A percentile compares a stretch with the other conserved stretches of the same genome.
These are phyloP conservation scores for Pinus taeda DNA, from an alignment of 75 land plant species.

Conservation along the genomic window DNA sequence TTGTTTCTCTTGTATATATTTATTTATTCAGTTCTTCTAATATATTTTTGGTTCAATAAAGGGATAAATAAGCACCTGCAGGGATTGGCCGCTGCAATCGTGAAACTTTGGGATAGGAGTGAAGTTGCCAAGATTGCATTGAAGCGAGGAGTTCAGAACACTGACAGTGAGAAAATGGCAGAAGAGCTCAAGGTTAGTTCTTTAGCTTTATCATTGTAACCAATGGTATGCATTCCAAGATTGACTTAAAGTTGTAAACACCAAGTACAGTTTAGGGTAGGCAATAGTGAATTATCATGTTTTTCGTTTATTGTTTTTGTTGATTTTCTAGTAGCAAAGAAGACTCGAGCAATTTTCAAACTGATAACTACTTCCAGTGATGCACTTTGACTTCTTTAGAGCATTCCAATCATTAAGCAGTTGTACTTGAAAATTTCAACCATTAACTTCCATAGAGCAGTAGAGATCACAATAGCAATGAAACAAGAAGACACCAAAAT, in stretches of 20 bases:
- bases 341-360: no score
- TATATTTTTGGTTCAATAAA: slow-evolving; percentile 17
- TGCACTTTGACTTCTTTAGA: no score
- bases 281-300: neutral
- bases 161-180: slow-evolving; percentile 77
- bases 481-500: no score
- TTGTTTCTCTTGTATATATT: neutral
- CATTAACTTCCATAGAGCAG: no score
- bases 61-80: slow-evolving; percentile 86
- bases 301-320: neutral
- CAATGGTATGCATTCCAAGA: neutral
- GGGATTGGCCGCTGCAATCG: slow-evolving; percentile 88
- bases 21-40: neutral
- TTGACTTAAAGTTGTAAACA: neutral
- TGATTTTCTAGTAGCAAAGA: no score
- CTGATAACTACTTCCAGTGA: no score
- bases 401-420: no score
- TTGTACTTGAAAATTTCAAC: no score
- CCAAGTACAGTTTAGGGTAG: neutral
- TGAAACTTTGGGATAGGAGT: slow-evolving; percentile 93
- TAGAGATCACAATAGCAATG: no score
- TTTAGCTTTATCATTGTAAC: neutral
- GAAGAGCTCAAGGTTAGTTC: slow-evolving; percentile 84
- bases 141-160: slow-evolving; percentile 90
- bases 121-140: slow-evolving; percentile 94